Percentiles rank a stretch among this genome's conserved stretches.
Conservation (phyloP, 1,139 yeast genomes). For the Yamadazyma dendronema region DNA sequence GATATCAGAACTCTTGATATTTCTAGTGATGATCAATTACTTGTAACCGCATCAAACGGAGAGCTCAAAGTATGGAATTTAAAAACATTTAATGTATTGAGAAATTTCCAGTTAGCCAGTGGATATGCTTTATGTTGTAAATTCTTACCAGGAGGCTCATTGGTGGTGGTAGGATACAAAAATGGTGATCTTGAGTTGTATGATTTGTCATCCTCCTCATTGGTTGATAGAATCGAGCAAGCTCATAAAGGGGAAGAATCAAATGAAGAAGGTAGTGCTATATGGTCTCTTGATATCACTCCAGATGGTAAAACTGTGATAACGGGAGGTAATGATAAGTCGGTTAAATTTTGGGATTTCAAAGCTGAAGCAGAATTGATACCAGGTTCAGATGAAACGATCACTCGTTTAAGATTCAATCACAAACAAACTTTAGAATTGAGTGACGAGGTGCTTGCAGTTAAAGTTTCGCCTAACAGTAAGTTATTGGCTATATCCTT, state of each 20-base stretch:
- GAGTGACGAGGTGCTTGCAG: constrained; percentile 79
- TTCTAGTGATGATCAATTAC: constrained; percentile 78
- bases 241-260: constrained; percentile 51
- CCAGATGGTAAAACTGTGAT: constrained; percentile 82
- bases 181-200: constrained; percentile 81
- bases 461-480: constrained; percentile 79
- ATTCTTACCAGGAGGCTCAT: constrained; percentile 88
- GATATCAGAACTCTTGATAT: constrained; percentile 85
- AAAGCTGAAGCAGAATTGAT: constrained; percentile 62
- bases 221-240: constrained; percentile 61
- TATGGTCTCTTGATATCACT: constrained; percentile 89
- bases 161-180: constrained; percentile 88
- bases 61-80: constrained; percentile 86
- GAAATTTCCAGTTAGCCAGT: constrained; percentile 71
- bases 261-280: constrained; percentile 59
- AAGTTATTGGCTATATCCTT: constrained; percentile 79
- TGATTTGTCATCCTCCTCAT: constrained; percentile 83
- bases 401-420: constrained; percentile 56
- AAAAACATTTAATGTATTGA: constrained; percentile 66
- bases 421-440: constrained; percentile 83
- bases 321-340: constrained; percentile 93
- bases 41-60: constrained; percentile 92
- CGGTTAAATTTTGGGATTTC: constrained; percentile 87
- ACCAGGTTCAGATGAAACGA: constrained; percentile 62
- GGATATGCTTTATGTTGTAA: constrained; percentile 83